Evolutionary conservation across 495 filamentous ascomycete genomes (phyloP), one percentile per base, ranked within the genome.

Genomic region (Copromyces sp.): DNA sequence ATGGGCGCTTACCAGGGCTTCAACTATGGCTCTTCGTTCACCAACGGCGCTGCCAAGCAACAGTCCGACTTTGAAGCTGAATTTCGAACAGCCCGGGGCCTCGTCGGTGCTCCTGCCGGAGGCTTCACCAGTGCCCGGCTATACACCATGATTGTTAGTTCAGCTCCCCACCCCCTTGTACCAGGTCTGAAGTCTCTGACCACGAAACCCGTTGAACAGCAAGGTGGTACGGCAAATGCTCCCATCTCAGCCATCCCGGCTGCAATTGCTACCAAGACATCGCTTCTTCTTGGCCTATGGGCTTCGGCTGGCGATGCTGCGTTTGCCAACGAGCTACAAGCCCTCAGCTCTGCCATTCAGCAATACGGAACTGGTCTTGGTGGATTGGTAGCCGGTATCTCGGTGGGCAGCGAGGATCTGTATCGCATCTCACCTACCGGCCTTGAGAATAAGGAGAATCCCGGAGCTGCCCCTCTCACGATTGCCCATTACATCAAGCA

Each of bases 391-490:
- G 90, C 86, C 71, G 94, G 93, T 82, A 94, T 97, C 84, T 94
- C 94, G 4, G 93, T 97, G 71, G 94, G 93, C 72, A 92, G 89
- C 80, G 94, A 97, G 87, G 92, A 96, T 81, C 86, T 97, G 5
- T 97, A 98, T 88, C 90, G 94, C 72, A 87, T 86, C 84, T 91
- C 90, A 3, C 85, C 87, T 35, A 87, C 85, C 38, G 85, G 83
- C 68, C 80, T 84, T 65, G 77, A 70, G 32, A 81, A 82, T 59
- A 71, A 78, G 9, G 83, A 84, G 47, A 80, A 84, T 42, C 74
- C 81, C 39, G 90, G 89, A 72, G 82, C 87, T 37, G 81, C 84
- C 39, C 89, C 93, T 11, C 83, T 85, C 44, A 83, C 80, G 16
- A 80, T 95, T 68, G 87, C 85, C 76, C 77, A 80, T 69, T 93